Evolutionary conservation across 2,329 filamentous ascomycete genomes (phyloP).

Genomic region (Didymella exigua): DNA sequence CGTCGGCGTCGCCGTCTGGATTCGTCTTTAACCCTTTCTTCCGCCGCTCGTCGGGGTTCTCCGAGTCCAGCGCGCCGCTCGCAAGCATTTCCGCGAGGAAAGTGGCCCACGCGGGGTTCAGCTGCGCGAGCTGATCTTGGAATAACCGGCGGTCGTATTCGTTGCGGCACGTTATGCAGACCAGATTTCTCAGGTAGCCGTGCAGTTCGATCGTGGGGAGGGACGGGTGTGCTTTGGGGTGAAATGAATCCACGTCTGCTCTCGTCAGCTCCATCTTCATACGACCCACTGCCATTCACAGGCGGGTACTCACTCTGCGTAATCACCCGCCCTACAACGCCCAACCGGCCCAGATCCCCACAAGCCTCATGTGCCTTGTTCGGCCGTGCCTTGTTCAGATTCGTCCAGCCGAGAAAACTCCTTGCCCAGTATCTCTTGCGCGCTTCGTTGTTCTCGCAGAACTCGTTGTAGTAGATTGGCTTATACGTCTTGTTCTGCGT

Average conservation of each 20-base stretch:
- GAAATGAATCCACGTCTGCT: conserved; percentile 88
- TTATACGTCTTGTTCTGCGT: conserved; percentile 87
- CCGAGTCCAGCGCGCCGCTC: conserved; percentile 76
- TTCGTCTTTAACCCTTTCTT: conserved; percentile 79
- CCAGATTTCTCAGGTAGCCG: conserved; percentile 80
- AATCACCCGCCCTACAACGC: conserved; percentile 76
- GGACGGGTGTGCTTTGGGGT: conserved; percentile 74
- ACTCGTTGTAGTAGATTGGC: conserved; percentile 93
- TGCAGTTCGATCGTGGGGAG: conserved; percentile 84
- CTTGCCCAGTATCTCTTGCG: conserved; percentile 95
- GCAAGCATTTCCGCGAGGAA: conserved; percentile 75
- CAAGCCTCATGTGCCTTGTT: conserved; percentile 83
- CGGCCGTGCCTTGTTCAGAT: conserved; percentile 75
- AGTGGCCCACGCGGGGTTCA: conserved; percentile 86
- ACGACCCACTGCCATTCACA: not conserved
- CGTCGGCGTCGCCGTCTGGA: conserved; percentile 91
- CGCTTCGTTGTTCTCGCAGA: conserved; percentile 78
- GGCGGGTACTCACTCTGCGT: conserved; percentile 71
- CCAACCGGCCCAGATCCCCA: conserved; percentile 71
- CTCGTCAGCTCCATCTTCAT: not conserved
- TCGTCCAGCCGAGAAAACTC: conserved; percentile 92
- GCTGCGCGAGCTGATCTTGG: conserved; percentile 72
- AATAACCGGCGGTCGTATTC: conserved; percentile 75
- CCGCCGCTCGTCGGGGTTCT: conserved; percentile 72
- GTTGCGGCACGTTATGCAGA: conserved; percentile 78